Evolutionary conservation across 345 rosid genomes (phyloP), one percentile per base, ranked within the genome.

Genomic region (Citrus medica): DNA sequence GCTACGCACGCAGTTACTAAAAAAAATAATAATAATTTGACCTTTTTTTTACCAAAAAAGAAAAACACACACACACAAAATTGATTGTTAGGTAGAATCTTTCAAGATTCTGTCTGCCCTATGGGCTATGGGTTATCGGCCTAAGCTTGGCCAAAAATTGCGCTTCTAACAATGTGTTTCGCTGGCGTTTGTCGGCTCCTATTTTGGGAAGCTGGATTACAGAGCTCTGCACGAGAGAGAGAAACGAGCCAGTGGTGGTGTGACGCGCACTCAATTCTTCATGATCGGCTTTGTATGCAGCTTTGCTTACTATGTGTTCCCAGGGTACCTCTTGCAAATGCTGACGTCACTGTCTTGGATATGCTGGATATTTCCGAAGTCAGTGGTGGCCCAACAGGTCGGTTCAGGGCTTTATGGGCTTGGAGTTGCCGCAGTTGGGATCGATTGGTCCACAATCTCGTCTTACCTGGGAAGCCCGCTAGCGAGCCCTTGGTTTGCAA

Each of bases 401-500:
- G 98, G 99, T 9, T 96, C 99, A 0, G 98, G 99, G 37, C 95
- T 94, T 27, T 88, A 90, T n/a, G 99, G 98, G 71, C 91, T 96
- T 5, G 98, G 99, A 27, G 78, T 92, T 9, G 92, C 83, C 3
- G 89, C 95, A 5, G 24, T 96, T 4, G 99, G 98, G 9, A 68
- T 96, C 9, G 98, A 96, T 79, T 94, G 98, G 98, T 91, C 99
- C 82, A 89, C 98, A 56, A 96, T 92, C 79, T 96, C 98, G 2
- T 84, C 99, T 53, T 94, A 94, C 86, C 94, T 96, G 7, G 99
- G 98, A 63, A 96, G 99, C 86, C 99, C 98, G 48, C 92, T 96
- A 7, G 99, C 99, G 35, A 96, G 99, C 87, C 99, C 99, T 55
- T 96, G 99, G 98, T 96, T 94, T 67, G 99, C 99, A 73, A 94